phyloP scores from a whole-genome alignment of 768 basidiomycete genomes.

The Lactarius sanguifluus region DNA sequence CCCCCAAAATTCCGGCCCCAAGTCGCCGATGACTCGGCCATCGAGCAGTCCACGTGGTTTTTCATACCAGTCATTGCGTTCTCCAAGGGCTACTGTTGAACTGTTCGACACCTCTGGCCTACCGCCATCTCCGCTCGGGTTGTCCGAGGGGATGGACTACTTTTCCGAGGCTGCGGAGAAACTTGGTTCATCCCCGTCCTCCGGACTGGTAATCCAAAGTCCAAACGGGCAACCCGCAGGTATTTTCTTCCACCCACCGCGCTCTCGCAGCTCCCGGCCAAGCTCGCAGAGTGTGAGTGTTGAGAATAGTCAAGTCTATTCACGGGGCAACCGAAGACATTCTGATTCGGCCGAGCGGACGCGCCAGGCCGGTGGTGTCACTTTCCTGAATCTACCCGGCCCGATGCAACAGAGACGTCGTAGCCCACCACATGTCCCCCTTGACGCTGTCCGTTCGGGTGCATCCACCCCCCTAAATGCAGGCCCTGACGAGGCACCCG shows the following conservation, averaged over 20 bases:
- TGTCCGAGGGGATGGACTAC: constrained; percentile 74
- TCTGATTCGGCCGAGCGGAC: constrained; percentile 23
- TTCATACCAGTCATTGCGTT: constrained; percentile 62
- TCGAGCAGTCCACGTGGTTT: constrained; percentile 49
- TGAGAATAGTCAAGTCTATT: constrained; percentile 10
- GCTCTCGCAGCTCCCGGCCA: constrained; percentile 23
- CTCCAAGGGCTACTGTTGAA: constrained; percentile 43
- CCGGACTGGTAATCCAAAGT: constrained; percentile 87
- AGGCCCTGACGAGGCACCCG: constrained; percentile 14
- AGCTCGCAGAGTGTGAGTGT: constrained; percentile 18
- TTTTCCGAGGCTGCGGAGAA: constrained; percentile 65
- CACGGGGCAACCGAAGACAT: constrained; percentile 19
- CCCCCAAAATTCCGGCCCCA: constrained; percentile 37
- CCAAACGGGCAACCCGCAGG: constrained; percentile 94
- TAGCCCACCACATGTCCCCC: not conserved
- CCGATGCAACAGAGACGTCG: constrained; percentile 12
- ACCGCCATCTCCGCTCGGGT: constrained; percentile 70
- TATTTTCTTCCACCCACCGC: constrained; percentile 86
- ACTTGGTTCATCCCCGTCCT: constrained; percentile 73
- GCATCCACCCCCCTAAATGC: not conserved
- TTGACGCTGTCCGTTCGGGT: constrained; percentile 4
- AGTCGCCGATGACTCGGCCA: constrained; percentile 49
- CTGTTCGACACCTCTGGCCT: constrained; percentile 41
- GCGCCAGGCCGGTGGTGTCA: constrained; percentile 17
- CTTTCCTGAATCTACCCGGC: constrained; percentile 15